Evolutionary conservation across 805 yeast genomes (phyloP), one percentile per base, ranked within the genome.

Genomic region (Wickerhamiella brachini): DNA sequence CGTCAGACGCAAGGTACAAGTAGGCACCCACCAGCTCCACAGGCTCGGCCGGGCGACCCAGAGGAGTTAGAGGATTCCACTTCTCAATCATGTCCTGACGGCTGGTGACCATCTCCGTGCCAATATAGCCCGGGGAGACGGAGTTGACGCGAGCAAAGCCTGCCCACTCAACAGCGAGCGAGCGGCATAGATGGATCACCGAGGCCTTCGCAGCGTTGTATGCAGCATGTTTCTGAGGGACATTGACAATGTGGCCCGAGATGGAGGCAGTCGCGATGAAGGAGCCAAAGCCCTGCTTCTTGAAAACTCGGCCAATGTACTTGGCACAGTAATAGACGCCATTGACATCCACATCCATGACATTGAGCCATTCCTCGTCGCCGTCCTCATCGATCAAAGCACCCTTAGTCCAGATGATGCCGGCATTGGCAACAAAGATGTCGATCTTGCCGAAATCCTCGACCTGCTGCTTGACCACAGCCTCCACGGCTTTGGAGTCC

Each of bases 181-280:
- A 82, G 65, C 74, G 81, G 41, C 83, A 78, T 57, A 86, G 73
- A 61, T 87, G 95, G 57, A 79, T 64, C 26, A 85, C 81, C 6
- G 81, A 95, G 41, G 95, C 95, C 72, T 86, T 87, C 59, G 87
- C 83, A 21, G 86, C 84, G 62, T 85, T 85, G 72, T 86, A 86
- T 37, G 83, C 80, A 10, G 94, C 83, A 71, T 87, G 95, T 62
- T 80, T 73, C 66, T 88, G 93, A 21, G 96, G 96, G 54, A 81
- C 79, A 65, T 88, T 88, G 61, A 80, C 89, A 59, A 88, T 81
- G 68, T 80, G 86, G 15, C 85, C 95, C 20, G 93, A 82, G 85
- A 88, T 87, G 37, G 95, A 85, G 8, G 93, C 90, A 3, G 96
- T 88, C 65, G 84, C 73, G 59, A 88, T 78, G 59, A 88, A 70